These are phyloP conservation scores for Lactarius evosmus DNA, from an alignment of 768 basidiomycete species.

Conservation along the genomic window DNA sequence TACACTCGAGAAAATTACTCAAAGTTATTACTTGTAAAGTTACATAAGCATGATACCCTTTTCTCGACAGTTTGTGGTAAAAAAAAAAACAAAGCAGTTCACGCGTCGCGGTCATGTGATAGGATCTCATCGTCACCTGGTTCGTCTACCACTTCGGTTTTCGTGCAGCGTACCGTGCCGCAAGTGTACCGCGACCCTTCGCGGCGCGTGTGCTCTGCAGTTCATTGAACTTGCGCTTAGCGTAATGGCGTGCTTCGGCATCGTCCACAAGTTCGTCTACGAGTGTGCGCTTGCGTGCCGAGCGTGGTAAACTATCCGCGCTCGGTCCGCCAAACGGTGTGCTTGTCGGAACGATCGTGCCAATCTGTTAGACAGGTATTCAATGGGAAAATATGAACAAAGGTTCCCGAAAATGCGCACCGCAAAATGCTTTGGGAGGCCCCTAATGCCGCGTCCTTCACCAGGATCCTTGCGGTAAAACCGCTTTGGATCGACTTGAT, in stretches of 20 bases:
- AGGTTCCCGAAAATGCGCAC: conserved; percentile 42
- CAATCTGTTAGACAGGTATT: conserved; percentile 51
- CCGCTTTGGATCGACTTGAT: conserved; percentile 88
- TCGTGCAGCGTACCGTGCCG: conserved; percentile 57
- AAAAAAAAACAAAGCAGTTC: conserved; percentile 1
- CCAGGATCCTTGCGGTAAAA: conserved; percentile 88
- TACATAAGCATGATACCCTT: neutral
- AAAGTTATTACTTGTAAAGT: neutral
- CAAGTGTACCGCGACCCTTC: conserved; percentile 67
- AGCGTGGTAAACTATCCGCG: conserved; percentile 65
- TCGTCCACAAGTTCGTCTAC: conserved; percentile 90
- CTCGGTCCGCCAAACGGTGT: conserved; percentile 72
- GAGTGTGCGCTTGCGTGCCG: conserved; percentile 72
- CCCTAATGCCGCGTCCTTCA: conserved; percentile 80
- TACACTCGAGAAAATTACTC: neutral
- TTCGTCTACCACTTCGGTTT: conserved; percentile 60
- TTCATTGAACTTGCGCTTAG: conserved; percentile 89
- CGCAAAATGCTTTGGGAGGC: conserved; percentile 87
- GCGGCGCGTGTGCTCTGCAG: conserved; percentile 65
- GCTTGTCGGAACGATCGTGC: conserved; percentile 65
- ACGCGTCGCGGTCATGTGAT: neutral
- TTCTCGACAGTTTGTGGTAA: neutral
- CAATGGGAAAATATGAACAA: conserved; percentile 15
- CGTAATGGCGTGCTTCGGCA: conserved; percentile 79
- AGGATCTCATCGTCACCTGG: neutral